phyloP scores from a whole-genome alignment of 768 basidiomycete genomes.

The Cantharellus cinnabarinus region DNA sequence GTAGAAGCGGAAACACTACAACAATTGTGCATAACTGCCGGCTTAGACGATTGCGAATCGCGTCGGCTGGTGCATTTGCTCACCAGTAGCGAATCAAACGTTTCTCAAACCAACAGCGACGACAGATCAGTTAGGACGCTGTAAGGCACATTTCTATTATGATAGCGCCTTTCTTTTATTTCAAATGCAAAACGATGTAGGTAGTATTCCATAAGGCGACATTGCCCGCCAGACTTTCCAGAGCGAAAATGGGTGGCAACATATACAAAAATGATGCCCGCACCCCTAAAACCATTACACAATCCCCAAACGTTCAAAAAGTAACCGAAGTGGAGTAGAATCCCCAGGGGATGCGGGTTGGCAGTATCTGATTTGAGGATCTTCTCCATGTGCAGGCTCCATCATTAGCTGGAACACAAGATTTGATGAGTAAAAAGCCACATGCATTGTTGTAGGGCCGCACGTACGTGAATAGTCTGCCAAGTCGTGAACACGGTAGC shows the following conservation, averaged over 20 bases:
- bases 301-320: neutral
- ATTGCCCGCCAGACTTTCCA: no score
- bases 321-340: neutral
- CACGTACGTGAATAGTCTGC: slow-evolving; percentile 50
- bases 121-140: slow-evolving; percentile 5
- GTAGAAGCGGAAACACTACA: neutral
- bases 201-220: no score
- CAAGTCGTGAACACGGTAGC: slow-evolving; percentile 61
- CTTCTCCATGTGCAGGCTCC: slow-evolving; percentile 23
- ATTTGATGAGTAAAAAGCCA: neutral
- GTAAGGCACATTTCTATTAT: neutral
- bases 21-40: neutral
- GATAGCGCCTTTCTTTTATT: neutral
- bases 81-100: neutral
- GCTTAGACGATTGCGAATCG: neutral
- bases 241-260: no score
- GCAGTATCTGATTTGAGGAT: slow-evolving; percentile 20
- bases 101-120: neutral
- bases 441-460: neutral
- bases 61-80: neutral
- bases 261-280: no score
- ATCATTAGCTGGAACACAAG: slow-evolving; percentile 33
- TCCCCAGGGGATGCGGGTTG: neutral
- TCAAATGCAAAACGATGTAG: neutral
- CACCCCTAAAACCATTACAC: no score